These are phyloP conservation scores for Mortierella sp. DNA, from an alignment of 371 early-diverging fungal species.

Conservation along the genomic window DNA sequence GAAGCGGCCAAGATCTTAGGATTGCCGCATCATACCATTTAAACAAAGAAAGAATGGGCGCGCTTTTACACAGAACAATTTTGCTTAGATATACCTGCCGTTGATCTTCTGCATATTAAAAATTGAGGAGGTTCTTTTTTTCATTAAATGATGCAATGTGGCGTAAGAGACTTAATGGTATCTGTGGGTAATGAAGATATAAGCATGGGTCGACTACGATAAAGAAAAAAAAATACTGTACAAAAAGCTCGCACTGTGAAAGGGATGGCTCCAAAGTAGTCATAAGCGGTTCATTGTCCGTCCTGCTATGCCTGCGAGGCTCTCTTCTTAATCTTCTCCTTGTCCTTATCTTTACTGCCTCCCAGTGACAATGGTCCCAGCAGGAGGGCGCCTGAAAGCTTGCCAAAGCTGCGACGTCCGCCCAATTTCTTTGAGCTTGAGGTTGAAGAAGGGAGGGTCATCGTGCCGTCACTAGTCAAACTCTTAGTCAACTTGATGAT, in stretches of 20 bases:
- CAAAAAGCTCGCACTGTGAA: no score
- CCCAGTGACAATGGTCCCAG: slow-evolving; percentile 24
- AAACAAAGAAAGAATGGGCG: neutral
- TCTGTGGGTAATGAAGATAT: neutral
- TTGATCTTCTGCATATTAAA: neutral
- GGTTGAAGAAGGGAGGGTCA: no score
- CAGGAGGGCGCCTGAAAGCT: slow-evolving; percentile 19
- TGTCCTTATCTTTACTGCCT: slow-evolving; percentile 4
- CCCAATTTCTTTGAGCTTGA: slow-evolving; percentile 7
- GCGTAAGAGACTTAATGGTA: slow-evolving; percentile 4
- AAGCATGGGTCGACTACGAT: no score
- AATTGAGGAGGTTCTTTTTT: no score
- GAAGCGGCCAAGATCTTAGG: slow-evolving; percentile 37
- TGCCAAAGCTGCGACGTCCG: slow-evolving; percentile 24
- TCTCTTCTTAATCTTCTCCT: slow-evolving; percentile 11
- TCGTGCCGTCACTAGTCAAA: slow-evolving; percentile 37
- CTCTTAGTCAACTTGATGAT: slow-evolving; percentile 37
- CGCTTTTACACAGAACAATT: neutral
- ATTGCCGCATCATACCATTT: neutral
- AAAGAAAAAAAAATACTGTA: neutral
- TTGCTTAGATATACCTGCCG: no score
- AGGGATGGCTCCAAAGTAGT: no score
- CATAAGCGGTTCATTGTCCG: neutral
- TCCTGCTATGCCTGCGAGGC: neutral
- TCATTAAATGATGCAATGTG: neutral